Evolutionary conservation across 1,284 basidiomycete genomes (phyloP).

Genomic region (Entoloma clypeatum): DNA sequence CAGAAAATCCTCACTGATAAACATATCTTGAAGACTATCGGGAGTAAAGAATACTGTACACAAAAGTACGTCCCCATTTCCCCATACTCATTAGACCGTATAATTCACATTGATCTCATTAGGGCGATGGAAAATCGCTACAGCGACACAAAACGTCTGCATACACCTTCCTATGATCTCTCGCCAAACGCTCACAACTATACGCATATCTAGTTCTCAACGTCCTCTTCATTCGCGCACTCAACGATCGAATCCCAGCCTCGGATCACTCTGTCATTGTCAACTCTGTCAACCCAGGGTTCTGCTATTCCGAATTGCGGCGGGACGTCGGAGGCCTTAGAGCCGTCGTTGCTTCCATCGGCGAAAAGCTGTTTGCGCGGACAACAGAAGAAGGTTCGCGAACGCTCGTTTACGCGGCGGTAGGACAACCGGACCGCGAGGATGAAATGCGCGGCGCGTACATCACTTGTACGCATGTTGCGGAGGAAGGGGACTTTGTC

Average conservation of each 20-base stretch:
- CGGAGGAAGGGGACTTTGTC: constrained; percentile 43
- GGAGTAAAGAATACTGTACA: constrained; percentile 28
- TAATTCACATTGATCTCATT: constrained; percentile 2
- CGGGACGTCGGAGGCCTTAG: constrained; percentile 22
- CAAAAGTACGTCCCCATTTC: constrained; percentile 18
- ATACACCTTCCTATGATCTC: background rate
- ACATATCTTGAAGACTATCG: constrained; percentile 30
- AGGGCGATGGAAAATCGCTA: constrained; percentile 25
- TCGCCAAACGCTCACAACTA: background rate
- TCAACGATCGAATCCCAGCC: constrained; percentile 33
- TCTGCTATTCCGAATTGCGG: constrained; percentile 41
- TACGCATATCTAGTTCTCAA: constrained; percentile 34
- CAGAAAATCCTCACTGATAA: constrained; percentile 24
- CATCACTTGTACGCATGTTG: constrained; percentile 24
- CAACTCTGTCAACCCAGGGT: constrained; percentile 43
- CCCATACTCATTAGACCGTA: background rate
- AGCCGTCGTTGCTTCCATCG: constrained; percentile 16
- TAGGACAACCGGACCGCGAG: constrained; percentile 28
- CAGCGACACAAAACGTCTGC: constrained; percentile 32
- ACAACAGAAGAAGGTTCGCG: constrained; percentile 41
- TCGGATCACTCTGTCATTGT: constrained; percentile 30
- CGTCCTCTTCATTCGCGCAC: constrained; percentile 39
- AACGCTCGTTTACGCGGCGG: constrained; percentile 38
- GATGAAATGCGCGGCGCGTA: constrained; percentile 39
- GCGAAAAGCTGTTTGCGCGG: constrained; percentile 28